Evolutionary conservation across 257 asterid species (phyloP).

Genomic region (Jacaranda mimosifolia): DNA sequence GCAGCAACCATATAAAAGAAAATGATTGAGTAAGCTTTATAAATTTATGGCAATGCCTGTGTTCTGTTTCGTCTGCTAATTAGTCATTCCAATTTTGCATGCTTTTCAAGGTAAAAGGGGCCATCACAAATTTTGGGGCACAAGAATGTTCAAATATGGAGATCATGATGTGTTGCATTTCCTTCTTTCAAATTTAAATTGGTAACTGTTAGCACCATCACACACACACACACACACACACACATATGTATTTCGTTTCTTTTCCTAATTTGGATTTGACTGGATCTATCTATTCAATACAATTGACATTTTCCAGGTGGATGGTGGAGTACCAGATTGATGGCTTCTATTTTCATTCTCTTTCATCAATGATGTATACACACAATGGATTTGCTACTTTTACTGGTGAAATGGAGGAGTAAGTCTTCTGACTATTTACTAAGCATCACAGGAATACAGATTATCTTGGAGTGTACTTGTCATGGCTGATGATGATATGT

Average conservation of each 20-base stretch:
- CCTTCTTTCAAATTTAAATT: conserved; percentile 96
- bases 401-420: conserved; percentile 97
- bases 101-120: conserved; percentile 88
- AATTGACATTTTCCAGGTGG: conserved; percentile 77
- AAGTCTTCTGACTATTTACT: conserved; percentile 50
- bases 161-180: conserved; percentile 96
- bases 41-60: not conserved
- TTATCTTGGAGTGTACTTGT: conserved; percentile 10
- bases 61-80: conserved; percentile 25
- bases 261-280: conserved; percentile 27
- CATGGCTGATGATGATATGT: conserved; percentile 27
- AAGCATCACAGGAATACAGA: conserved; percentile 13
- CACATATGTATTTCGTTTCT: no score
- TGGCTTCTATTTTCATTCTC: conserved; percentile 95
- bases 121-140: conserved; percentile 97
- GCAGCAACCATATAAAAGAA: not conserved
- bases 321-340: conserved; percentile 92
- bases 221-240: not conserved
- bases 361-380: conserved; percentile 94
- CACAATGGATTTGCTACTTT: conserved; percentile 95
- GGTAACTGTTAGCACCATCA: conserved; percentile 53
- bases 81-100: conserved; percentile 26
- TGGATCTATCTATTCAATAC: conserved; percentile 29
- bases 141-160: conserved; percentile 94
- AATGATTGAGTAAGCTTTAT: no score